Conservation (phyloP, 257 asterid genomes). For the Solanum virginianum region DNA sequence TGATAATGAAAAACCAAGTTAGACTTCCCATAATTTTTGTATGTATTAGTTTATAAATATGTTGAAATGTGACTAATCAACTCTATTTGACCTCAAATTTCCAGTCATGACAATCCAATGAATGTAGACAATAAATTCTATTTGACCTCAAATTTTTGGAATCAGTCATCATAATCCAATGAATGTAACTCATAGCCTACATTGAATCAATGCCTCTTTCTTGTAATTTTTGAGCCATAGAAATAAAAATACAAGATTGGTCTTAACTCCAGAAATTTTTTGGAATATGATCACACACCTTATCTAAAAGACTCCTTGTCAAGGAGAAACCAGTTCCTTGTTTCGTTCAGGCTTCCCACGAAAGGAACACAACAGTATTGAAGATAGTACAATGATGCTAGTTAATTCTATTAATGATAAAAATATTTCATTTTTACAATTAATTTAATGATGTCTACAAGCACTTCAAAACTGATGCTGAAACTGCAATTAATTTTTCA, state of each 20-base stretch:
- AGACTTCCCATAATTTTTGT: too few relatives aligned
- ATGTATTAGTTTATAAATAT: too few relatives aligned
- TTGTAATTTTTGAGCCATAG: neutral
- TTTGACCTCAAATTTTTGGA: too few relatives aligned
- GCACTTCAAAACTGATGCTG: conserved; percentile 7
- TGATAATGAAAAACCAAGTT: too few relatives aligned
- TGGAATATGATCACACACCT: neutral
- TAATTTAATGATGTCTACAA: neutral
- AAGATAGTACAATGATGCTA: neutral
- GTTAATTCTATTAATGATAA: neutral
- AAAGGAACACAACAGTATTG: neutral
- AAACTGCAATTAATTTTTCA: neutral
- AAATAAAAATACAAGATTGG: neutral
- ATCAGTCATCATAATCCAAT: neutral
- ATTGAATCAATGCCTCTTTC: neutral
- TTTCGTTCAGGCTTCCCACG: neutral
- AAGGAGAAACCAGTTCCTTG: neutral
- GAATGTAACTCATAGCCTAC: neutral
- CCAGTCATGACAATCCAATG: neutral
- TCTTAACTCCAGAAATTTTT: neutral
- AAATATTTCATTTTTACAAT: neutral
- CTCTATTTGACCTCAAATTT: neutral
- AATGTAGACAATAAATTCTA: too few relatives aligned
- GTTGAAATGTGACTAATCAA: too few relatives aligned
- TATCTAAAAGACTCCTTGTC: neutral